Conservation (phyloP, 176 grass and related monocot species). For the Dactylis glomerata region DNA sequence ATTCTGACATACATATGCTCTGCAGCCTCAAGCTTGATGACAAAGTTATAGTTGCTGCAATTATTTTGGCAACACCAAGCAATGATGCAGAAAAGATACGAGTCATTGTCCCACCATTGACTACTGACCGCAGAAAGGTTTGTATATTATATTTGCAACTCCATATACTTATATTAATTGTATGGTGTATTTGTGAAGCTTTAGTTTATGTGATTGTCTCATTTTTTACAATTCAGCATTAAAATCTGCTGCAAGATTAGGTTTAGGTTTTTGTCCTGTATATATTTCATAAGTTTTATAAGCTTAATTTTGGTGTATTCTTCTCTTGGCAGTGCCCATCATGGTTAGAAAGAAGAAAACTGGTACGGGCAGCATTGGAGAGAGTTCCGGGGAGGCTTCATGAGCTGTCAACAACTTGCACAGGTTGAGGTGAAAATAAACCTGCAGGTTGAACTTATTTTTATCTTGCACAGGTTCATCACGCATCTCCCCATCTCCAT, state of each 20-base stretch:
- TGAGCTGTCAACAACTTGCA: constrained; percentile 12
- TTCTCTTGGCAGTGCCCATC: constrained; percentile 27
- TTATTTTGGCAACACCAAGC: constrained; percentile 77
- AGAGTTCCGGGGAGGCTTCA: constrained; percentile 47
- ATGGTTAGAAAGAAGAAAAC: constrained; percentile 93
- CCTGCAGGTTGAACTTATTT: too few species aligned
- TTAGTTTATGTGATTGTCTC: neutral
- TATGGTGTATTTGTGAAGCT: neutral
- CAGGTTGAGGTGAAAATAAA: too few species aligned
- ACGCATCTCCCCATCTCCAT: too few species aligned
- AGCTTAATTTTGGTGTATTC: constrained; percentile 1
- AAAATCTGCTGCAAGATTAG: too few species aligned
- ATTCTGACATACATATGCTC: constrained; percentile 9
- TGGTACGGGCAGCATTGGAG: constrained; percentile 41
- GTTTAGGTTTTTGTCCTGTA: too few species aligned
- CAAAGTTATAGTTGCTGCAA: constrained; percentile 89
- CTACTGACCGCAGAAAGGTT: constrained; percentile 92
- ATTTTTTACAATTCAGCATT: too few species aligned
- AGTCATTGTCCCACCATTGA: constrained; percentile 70
- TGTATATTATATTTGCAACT: neutral
- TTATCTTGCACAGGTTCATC: too few species aligned
- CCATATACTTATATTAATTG: neutral
- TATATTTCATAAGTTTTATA: neutral
- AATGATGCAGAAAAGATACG: constrained; percentile 91
- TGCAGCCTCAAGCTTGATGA: constrained; percentile 84